Conservation (phyloP, 495 filamentous ascomycete genomes). For the Lasiosphaeris hirsuta region DNA sequence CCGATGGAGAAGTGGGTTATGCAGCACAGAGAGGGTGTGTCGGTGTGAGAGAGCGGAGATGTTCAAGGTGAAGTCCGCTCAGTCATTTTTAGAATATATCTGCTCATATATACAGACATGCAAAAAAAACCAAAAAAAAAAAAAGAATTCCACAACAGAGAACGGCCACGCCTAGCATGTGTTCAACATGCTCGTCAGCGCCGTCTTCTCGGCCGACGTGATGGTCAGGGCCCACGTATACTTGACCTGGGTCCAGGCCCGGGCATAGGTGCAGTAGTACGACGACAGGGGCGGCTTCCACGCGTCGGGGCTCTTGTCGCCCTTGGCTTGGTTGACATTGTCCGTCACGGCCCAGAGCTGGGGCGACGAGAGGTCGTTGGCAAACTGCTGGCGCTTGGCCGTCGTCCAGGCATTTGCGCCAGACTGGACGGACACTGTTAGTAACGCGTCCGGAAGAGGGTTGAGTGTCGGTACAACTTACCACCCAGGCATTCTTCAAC, state of each 20-base stretch:
- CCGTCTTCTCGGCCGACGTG: conserved; percentile 44
- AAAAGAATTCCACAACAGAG: no score
- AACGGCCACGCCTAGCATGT: conserved; percentile 47
- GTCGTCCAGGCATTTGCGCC: conserved; percentile 60
- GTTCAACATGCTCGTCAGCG: conserved; percentile 59
- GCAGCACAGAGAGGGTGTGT: background rate
- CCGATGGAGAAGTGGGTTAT: conserved; percentile 24
- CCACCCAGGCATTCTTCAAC: conserved; percentile 70
- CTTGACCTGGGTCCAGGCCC: conserved; percentile 70
- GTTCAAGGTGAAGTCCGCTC: no score
- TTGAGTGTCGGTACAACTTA: conserved; percentile 25
- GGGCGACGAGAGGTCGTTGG: conserved; percentile 67
- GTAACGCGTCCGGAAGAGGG: background rate
- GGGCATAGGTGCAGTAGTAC: conserved; percentile 74
- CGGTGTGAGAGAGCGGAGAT: no score
- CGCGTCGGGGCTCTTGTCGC: conserved; percentile 63
- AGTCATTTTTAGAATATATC: background rate
- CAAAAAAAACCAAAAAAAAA: no score
- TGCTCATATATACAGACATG: background rate
- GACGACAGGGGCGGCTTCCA: conserved; percentile 68
- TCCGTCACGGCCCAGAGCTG: conserved; percentile 74
- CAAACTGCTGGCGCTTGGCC: conserved; percentile 57
- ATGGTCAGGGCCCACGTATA: conserved; percentile 55
- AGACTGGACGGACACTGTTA: conserved; percentile 30
- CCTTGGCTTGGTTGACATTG: conserved; percentile 66